Evolutionary conservation across 495 filamentous ascomycete genomes (phyloP).

Genomic region (Melanomma pulvis-pyrius): DNA sequence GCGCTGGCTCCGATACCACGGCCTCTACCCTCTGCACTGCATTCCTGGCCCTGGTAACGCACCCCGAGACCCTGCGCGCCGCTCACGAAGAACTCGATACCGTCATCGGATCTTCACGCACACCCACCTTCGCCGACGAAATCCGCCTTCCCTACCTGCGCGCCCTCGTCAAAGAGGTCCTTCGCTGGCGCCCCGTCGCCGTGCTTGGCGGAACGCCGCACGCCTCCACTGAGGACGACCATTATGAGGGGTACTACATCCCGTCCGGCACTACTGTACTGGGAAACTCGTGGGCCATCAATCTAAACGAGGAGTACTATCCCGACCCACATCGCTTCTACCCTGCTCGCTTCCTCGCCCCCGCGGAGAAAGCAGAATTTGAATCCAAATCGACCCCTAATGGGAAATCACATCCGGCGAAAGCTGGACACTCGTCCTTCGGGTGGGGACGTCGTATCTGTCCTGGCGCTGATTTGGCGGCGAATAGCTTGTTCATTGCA

Average conservation of each 20-base stretch:
- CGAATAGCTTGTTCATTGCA: conserved; percentile 43
- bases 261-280: conserved; percentile 58
- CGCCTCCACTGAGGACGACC: conserved; percentile 61
- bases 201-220: conserved; percentile 65
- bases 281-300: conserved; percentile 68
- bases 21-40: conserved; percentile 63
- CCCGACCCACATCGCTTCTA: conserved; percentile 64
- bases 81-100: conserved; percentile 59
- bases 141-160: conserved; percentile 55
- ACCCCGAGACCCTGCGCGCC: conserved; percentile 52
- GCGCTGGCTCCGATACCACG: conserved; percentile 68
- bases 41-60: conserved; percentile 59
- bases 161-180: conserved; percentile 59
- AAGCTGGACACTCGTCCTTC: conserved; percentile 52
- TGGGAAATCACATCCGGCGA: conserved; percentile 48
- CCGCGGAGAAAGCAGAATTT: conserved; percentile 5
- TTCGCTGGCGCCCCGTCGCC: conserved; percentile 64
- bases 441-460: conserved; percentile 52
- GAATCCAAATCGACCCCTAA: conserved; percentile 13
- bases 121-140: conserved; percentile 57
- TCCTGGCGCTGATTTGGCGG: conserved; percentile 44
- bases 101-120: conserved; percentile 55
- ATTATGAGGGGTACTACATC: conserved; percentile 51
- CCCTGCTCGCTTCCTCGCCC: conserved; percentile 42
- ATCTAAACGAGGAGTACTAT: conserved; percentile 60